Conservation (phyloP, 2,329 filamentous ascomycete species). For the Fusarium sororula region DNA sequence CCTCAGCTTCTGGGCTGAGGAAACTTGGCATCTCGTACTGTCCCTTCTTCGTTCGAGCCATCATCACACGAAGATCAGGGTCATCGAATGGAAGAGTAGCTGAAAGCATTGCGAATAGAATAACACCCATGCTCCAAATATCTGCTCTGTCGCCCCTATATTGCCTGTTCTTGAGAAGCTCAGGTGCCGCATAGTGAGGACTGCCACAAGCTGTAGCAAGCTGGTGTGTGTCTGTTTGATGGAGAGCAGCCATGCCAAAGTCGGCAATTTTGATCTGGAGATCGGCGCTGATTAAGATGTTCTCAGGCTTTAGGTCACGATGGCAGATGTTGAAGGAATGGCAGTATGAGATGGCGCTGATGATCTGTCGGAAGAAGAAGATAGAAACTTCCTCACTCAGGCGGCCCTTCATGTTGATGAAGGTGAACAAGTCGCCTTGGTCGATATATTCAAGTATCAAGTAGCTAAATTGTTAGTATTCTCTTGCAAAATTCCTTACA, state of each 20-base stretch:
- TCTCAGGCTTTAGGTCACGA: constrained; percentile 95
- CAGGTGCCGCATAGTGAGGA: constrained; percentile 94
- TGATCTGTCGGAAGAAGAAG: constrained; percentile 90
- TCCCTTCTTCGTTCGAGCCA: constrained; percentile 67
- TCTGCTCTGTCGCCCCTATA: constrained; percentile 91
- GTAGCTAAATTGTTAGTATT: constrained; percentile 67
- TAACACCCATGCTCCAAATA: constrained; percentile 93
- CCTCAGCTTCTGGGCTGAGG: constrained; percentile 74
- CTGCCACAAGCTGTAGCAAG: constrained; percentile 93
- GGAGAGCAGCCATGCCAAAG: constrained; percentile 95
- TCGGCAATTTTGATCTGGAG: constrained; percentile 92
- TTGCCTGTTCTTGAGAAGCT: constrained; percentile 78
- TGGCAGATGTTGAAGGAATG: constrained; percentile 96
- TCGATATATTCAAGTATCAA: constrained; percentile 94
- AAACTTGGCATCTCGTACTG: constrained; percentile 68
- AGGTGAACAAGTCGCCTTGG: constrained; percentile 81
- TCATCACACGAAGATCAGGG: constrained; percentile 68
- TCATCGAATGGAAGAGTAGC: constrained; percentile 86
- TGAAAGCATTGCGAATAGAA: constrained; percentile 87
- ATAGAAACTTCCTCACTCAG: constrained; percentile 83
- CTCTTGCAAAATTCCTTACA: not conserved
- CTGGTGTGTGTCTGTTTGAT: constrained; percentile 80
- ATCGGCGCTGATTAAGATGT: constrained; percentile 83
- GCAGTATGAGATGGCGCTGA: constrained; percentile 90
- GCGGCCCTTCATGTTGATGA: constrained; percentile 78